Evolutionary conservation across 1,139 yeast genomes (phyloP).

Genomic region (Casaregolazyma suthepensis): DNA sequence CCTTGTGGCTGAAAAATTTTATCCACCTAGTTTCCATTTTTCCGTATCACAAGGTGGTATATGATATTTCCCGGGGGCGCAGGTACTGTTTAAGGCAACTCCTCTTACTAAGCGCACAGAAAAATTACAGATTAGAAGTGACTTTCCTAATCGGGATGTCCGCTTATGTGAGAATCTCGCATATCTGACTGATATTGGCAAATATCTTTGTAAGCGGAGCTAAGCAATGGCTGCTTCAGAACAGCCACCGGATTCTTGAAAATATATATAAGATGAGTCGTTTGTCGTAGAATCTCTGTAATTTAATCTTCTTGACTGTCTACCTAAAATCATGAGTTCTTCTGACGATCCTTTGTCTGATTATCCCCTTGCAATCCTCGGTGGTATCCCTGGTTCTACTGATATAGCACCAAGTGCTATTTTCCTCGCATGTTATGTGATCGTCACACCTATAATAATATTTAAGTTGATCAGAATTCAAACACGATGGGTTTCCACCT

Average conservation of each 20-base stretch:
- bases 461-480: background rate
- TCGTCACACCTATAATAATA: slow-evolving; percentile 3
- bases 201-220: background rate
- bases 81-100: background rate
- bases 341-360: background rate
- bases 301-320: background rate
- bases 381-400: slow-evolving; percentile 9
- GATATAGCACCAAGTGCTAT: slow-evolving; percentile 11
- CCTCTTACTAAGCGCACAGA: background rate
- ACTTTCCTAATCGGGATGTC: background rate
- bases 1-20: background rate
- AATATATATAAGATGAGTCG: too few species aligned
- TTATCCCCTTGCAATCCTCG: slow-evolving; percentile 6
- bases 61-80: background rate
- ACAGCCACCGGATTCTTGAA: background rate
- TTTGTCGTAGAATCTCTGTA: too few species aligned
- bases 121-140: background rate
- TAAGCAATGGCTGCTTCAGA: background rate
- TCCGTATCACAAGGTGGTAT: background rate
- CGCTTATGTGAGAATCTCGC: background rate
- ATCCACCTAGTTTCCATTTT: too few species aligned
- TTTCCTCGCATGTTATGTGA: slow-evolving; percentile 6
- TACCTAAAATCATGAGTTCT: background rate
- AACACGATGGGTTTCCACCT: slow-evolving; percentile 1
- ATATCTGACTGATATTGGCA: background rate